Base-by-base conservation (phyloP, 75 land plant genomes). In the Pinus albicaulis region DNA sequence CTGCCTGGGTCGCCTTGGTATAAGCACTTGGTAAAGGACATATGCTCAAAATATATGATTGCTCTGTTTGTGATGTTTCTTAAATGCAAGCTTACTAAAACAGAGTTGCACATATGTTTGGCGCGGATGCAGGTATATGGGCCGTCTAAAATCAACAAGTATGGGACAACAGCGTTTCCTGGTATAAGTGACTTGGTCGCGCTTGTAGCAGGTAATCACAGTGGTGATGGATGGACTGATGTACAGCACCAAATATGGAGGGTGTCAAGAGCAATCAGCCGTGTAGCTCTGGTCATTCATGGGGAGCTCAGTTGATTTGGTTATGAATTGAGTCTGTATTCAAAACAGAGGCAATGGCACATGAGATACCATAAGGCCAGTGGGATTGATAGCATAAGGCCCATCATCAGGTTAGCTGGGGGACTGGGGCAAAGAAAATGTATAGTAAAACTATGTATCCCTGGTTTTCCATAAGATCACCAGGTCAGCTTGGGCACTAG, bases 181-280 rank as follows among this genome's bases (percentile, higher is more conserved):
- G 95, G 89, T 1, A 83, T 92, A 72, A 82, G 80, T 55, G 82
- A 85, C 75, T 89, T 86, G 23, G 53, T 82, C 48, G 80, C 69
- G 52, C 75, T 78, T 34, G 80, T 81, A 23, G 74, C n/a, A n/a
- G n/a, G n/a, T n/a, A n/a, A 66, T 23, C 15, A 14, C 16, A 31
- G 17, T 3, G 38, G 73, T 26, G 64, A 84, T 52, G 73, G 85
- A 8, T 88, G 93, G 97, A 76, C 59, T 16, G 72, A 62, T 52
- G 89, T 89, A 12, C 92, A 94, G 65, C 94, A 94, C 77, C 88
- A 94, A 56, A 77, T 94, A n/a, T 92, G 87, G 87, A 88, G 94
- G 76, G 92, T 80, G 25, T 79, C 98, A 7, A 83, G 98, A 62
- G 94, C 76, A 7, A 71, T 88, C 25, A 80, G 57, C 15, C 88